Percentiles rank a stretch among this genome's conserved stretches.
Conservation (phyloP, 2,329 filamentous ascomycete genomes). For the Nemania bipapillata region DNA sequence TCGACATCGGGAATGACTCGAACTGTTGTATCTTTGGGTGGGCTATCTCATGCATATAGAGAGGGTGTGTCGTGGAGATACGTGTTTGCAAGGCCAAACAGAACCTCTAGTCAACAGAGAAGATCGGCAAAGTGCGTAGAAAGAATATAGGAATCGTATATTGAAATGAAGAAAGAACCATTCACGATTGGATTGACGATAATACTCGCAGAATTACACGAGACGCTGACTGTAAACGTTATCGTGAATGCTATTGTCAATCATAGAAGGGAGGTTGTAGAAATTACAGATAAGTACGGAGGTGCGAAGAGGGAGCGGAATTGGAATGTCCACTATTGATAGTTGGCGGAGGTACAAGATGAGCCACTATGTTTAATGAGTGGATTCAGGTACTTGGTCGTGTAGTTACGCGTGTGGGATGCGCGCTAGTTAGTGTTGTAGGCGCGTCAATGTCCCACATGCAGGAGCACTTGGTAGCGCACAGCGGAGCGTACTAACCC, state of each 20-base stretch:
- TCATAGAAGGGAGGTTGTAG: conserved; percentile 16
- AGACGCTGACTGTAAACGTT: conserved; percentile 5
- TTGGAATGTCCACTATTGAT: conserved; percentile 35
- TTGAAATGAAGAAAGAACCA: not conserved
- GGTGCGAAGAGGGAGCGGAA: conserved; percentile 29
- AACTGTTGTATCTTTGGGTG: not conserved
- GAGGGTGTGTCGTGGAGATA: not conserved
- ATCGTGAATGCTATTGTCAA: conserved; percentile 10
- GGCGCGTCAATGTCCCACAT: conserved; percentile 41
- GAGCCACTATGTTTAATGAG: conserved; percentile 42
- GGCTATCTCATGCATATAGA: conserved; percentile 7
- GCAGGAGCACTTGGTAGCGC: not conserved
- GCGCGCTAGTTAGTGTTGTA: conserved; percentile 44
- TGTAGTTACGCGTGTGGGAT: conserved; percentile 42
- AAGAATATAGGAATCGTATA: not conserved
- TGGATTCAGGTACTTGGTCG: conserved; percentile 42
- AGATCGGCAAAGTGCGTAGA: conserved; percentile 4
- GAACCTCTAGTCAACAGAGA: not conserved
- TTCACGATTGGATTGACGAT: not conserved
- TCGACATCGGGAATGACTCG: conserved; percentile 14
- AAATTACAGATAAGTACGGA: not conserved
- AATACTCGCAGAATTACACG: conserved; percentile 8
- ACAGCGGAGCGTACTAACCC: conserved; percentile 22
- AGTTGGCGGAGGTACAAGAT: conserved; percentile 45
- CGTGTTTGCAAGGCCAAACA: conserved; percentile 24